Evolutionary conservation across 768 basidiomycete species (phyloP), one percentile per base, ranked within the genome.

Genomic region (Jaapia argillacea): DNA sequence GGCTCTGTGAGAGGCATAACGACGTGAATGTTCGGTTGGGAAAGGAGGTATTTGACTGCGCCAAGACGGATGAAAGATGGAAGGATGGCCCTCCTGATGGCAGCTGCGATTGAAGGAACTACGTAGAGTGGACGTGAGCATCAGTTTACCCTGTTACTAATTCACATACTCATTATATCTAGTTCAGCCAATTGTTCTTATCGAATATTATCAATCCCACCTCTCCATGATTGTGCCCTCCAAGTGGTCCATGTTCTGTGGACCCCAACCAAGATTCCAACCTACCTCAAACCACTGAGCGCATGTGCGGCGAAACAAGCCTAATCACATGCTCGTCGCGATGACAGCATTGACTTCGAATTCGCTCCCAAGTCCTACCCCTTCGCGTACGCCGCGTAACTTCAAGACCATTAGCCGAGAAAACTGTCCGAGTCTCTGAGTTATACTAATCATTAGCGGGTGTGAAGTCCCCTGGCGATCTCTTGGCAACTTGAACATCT

Each of bases 1-100:
- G 92, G 93, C 68, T 98, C 48, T 97, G 94, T 56, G 75, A 85
- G 62, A 68, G 85, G 53, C 94, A 98, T 59, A 98, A 98, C 55
- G 84, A 85, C 56, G 92, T 97, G 45, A 98, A 94, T 55, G 70
- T 71, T 58, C 77, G 79, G 60, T 65, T 97, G 25, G 90, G 91
- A 33, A 97, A 96, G 72, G 69, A 70, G 45, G 59, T 36, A 42
- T 97, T 97, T 62, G 79, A 90, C 59, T 98, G 94, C 58, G 56
- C 64, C 26, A 88, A 76, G 58, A 77, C 84, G 37, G 83, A 86
- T 51, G 83, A 89, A 68, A 69, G 93, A 54, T 98, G 94, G 94
- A 86, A 73, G 66, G 88, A 93, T 59, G 94, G 92, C 1, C 86
- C 88, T 20, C 52, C 60, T 3, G 89, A 97, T 61, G 91, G 90